Evolutionary conservation across 1,284 basidiomycete genomes (phyloP).

Genomic region (Sporisorium reilianum): DNA sequence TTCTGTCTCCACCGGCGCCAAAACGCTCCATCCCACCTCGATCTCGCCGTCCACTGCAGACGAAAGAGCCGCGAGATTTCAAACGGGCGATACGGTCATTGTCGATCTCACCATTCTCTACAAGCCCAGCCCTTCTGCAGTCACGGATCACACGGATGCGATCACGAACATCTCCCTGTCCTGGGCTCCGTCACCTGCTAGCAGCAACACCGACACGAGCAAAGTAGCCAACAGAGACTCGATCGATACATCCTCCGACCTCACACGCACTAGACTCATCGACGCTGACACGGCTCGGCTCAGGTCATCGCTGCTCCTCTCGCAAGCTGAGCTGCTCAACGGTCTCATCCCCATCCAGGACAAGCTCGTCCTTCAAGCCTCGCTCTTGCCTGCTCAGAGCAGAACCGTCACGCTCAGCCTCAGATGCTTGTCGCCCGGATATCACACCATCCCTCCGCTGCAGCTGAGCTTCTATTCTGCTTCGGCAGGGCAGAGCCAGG

Average conservation of each 20-base stretch:
- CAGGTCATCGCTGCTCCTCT: conserved; percentile 9
- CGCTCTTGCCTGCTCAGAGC: conserved; percentile 13
- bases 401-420: conserved; percentile 13
- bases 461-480: conserved; percentile 5
- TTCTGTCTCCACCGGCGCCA: conserved; percentile 20
- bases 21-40: conserved; percentile 15
- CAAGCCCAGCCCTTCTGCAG: conserved; percentile 1
- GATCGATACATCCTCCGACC: conserved; percentile 5
- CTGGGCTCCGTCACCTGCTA: not conserved
- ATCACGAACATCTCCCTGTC: conserved; percentile 20
- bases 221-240: conserved; percentile 17
- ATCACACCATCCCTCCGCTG: conserved; percentile 17
- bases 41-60: not conserved
- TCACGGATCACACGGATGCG: not conserved
- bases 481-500: not conserved
- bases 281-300: conserved; percentile 26
- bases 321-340: conserved; percentile 17
- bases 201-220: not conserved
- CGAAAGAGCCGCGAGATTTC: conserved; percentile 3
- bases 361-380: conserved; percentile 1
- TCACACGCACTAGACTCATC: conserved; percentile 15
- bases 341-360: conserved; percentile 21
- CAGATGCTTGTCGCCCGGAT: conserved; percentile 31
- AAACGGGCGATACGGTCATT: conserved; percentile 21
- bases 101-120: conserved; percentile 26